Percentiles rank a stretch among this genome's conserved stretches.
phyloP scores from a whole-genome alignment of 2,329 filamentous ascomycete species.

The Epichloe amarillans region DNA sequence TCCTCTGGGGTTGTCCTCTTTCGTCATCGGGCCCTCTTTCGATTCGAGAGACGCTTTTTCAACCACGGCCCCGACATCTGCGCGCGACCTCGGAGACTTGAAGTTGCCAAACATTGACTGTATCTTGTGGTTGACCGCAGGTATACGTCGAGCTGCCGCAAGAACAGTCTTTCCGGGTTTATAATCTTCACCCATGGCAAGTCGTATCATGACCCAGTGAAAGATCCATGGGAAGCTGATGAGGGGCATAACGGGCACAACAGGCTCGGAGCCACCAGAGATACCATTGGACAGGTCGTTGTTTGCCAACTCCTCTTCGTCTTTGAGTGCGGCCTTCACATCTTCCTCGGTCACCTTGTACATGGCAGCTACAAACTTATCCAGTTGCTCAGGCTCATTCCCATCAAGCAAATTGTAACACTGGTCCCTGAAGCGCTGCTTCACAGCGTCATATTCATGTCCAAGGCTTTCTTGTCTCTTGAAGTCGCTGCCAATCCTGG shows the following conservation, averaged over 20 bases:
- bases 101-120: not conserved
- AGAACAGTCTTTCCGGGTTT: constrained; percentile 10
- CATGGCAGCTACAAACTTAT: constrained; percentile 71
- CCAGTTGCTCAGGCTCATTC: constrained; percentile 42
- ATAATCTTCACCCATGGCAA: constrained; percentile 16
- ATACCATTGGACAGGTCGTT: constrained; percentile 10
- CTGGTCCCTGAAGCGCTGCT: constrained; percentile 51
- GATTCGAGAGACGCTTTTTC: not conserved
- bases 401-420: constrained; percentile 55
- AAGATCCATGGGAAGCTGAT: constrained; percentile 96
- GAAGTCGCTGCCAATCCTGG: constrained; percentile 61
- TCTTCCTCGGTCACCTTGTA: constrained; percentile 71
- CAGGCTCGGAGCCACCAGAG: not conserved
- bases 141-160: constrained; percentile 6
- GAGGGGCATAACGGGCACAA: constrained; percentile 47
- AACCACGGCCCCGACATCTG: not conserved
- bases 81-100: not conserved
- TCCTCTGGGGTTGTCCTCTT: not conserved
- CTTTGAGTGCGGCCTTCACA: constrained; percentile 40
- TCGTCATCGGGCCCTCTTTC: not conserved
- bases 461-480: constrained; percentile 79
- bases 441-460: constrained; percentile 50
- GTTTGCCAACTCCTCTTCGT: constrained; percentile 18
- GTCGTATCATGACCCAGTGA: constrained; percentile 36
- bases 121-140: not conserved